These are phyloP conservation scores for Gossypium bickii DNA, from an alignment of 345 rosid genomes.

Conservation along the genomic window DNA sequence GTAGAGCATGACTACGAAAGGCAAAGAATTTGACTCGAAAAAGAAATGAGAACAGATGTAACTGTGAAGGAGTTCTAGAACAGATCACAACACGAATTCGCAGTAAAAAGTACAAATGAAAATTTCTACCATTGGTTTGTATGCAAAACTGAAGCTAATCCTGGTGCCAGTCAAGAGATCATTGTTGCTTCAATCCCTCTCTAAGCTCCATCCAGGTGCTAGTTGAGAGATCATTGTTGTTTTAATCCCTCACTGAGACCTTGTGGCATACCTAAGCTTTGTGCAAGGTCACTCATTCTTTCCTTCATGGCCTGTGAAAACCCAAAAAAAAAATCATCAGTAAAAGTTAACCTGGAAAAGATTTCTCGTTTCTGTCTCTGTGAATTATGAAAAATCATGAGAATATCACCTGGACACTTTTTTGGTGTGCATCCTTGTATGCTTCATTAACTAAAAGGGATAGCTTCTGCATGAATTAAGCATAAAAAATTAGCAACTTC, in stretches of 20 bases:
- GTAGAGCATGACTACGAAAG: background rate
- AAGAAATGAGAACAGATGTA: background rate
- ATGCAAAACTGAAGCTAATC: constrained; percentile 26
- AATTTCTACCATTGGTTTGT: constrained; percentile 14
- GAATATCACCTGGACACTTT: constrained; percentile 62
- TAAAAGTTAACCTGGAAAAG: background rate
- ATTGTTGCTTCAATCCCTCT: constrained; percentile 52
- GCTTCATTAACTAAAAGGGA: constrained; percentile 77
- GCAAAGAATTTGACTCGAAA: background rate
- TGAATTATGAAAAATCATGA: background rate
- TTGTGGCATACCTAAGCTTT: constrained; percentile 91
- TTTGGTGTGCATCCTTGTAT: constrained; percentile 89
- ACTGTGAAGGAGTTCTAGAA: constrained; percentile 28
- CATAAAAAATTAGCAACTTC: background rate
- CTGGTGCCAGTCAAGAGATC: background rate
- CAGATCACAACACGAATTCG: background rate
- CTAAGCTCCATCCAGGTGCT: constrained; percentile 19
- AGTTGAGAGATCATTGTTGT: constrained; percentile 22
- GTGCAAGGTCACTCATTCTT: constrained; percentile 86
- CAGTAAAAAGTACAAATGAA: constrained; percentile 7
- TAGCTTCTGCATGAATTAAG: constrained; percentile 52
- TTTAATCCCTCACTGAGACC: constrained; percentile 64
- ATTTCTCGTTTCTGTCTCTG: background rate
- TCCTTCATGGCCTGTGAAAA: constrained; percentile 78
- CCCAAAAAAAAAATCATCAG: constrained; percentile 4